Evolutionary conservation across 31 red algal genomes (phyloP).

Genomic region (Porphyra umbilicalis): DNA sequence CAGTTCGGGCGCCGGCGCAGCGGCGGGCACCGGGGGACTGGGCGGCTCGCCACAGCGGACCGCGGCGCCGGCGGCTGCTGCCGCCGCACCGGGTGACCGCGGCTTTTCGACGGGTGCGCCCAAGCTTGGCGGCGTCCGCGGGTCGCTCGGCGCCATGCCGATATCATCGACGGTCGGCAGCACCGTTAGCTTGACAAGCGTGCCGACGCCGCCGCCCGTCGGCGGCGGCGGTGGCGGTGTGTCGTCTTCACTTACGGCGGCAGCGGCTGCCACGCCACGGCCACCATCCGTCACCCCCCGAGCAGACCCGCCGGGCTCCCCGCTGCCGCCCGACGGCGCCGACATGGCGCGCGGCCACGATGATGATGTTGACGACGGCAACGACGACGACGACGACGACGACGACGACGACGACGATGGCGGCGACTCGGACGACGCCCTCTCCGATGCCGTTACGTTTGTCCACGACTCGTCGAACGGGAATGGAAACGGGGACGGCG

Average conservation of each 20-base stretch:
- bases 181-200: background rate
- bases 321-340: background rate
- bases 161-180: background rate
- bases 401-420: too few relatives aligned
- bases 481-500: background rate
- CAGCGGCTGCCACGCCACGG: background rate
- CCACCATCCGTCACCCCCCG: background rate
- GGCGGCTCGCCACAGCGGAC: background rate
- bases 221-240: background rate
- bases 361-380: too few relatives aligned
- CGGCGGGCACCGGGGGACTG: background rate
- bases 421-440: background rate
- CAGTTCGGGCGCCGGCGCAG: background rate
- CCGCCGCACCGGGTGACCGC: background rate
- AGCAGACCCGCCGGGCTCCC: background rate
- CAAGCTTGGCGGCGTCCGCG: background rate
- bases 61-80: background rate
- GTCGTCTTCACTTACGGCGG: background rate
- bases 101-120: background rate
- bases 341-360: background rate
- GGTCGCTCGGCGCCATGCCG: background rate
- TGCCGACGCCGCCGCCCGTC: background rate
- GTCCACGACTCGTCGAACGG: too few relatives aligned
- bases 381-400: too few relatives aligned
- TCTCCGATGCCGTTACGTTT: background rate